Evolutionary conservation across 192 early-diverging fungal species (phyloP).

Genomic region (Spizellomyces sp.): DNA sequence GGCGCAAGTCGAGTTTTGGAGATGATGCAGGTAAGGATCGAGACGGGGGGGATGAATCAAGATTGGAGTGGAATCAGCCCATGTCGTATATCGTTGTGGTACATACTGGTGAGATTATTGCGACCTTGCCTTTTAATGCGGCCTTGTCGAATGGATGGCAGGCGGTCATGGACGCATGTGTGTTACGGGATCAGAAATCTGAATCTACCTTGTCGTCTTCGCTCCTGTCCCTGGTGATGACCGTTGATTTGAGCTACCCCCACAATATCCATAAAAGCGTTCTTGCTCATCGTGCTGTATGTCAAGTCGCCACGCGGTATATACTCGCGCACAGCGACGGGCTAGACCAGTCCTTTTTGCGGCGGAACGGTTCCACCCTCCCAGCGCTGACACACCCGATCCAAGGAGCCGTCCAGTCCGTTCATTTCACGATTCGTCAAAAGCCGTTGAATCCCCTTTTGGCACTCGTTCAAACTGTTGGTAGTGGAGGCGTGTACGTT

Average conservation of each 20-base stretch:
- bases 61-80: too few species aligned
- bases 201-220: too few species aligned
- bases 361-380: not conserved
- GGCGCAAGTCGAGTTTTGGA: not conserved
- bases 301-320: slow-evolving; percentile 1
- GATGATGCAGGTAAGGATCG: not conserved
- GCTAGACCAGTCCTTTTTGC: not conserved
- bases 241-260: not conserved
- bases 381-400: not conserved
- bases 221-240: not conserved
- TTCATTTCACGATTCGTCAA: slow-evolving; percentile 4
- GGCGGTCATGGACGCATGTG: too few species aligned
- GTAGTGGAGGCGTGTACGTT: slow-evolving; percentile 9
- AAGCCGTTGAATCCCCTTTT: slow-evolving; percentile 7
- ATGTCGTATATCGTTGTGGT: too few species aligned
- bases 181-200: too few species aligned
- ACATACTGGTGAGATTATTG: too few species aligned
- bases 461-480: slow-evolving; percentile 15
- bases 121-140: too few species aligned
- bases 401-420: slow-evolving; percentile 14
- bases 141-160: too few species aligned
- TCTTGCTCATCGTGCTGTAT: not conserved
- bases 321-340: slow-evolving; percentile 11
- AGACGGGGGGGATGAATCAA: not conserved
- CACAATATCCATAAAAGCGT: slow-evolving; percentile 1